Base-by-base conservation (phyloP, 2,329 filamentous ascomycete species). In the Herpotrichia juniperi region DNA sequence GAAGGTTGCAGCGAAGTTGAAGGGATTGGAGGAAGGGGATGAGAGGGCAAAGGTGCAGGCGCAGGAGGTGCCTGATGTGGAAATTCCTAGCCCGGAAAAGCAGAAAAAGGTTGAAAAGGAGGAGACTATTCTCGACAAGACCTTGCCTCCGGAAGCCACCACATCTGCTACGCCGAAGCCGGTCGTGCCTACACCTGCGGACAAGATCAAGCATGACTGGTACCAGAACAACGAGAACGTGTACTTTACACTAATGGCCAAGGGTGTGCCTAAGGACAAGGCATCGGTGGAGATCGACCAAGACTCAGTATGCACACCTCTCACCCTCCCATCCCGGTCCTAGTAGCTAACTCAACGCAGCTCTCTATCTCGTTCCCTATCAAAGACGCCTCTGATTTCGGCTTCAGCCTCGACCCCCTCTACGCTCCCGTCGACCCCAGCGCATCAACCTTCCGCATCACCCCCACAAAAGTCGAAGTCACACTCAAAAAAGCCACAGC, bases 381-480 rank as follows among this genome's bases (percentile, higher is more conserved):
- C 26, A 57, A 72, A 16, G 78, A 73, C 30, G 76, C 78, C 10
- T 77, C 80, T 5, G 80, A 83, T 35, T 89, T 83, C 58, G 80
- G 84, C 54, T 87, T 84, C 65, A 81, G 79, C 1, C 80, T 91
- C 37, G 81, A 86, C 16, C 86, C 89, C 5, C 83, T 93, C 3
- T 91, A 82, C 70, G 84, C 82, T 12, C 70, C 81, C 9, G 86
- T 96, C 62, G 82, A 90, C 46, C 73, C 84, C 0, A 64, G 79
- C 1, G 74, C 80, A 26, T 91, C 85, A 17, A 87, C 80, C 39
- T 84, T 78, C 60, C 82, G 79, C 1, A 83, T 96, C 48, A 87
- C 89, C 35, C 81, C 88, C 1, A 91, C 86, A 65, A 96, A 96
- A 71, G 81, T 96, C 48, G 92, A 96, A 71, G 77, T 96, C 31